Evolutionary conservation across 176 grass and related monocot species (phyloP).

Genomic region (Rhipidocladum racemiflorum): DNA sequence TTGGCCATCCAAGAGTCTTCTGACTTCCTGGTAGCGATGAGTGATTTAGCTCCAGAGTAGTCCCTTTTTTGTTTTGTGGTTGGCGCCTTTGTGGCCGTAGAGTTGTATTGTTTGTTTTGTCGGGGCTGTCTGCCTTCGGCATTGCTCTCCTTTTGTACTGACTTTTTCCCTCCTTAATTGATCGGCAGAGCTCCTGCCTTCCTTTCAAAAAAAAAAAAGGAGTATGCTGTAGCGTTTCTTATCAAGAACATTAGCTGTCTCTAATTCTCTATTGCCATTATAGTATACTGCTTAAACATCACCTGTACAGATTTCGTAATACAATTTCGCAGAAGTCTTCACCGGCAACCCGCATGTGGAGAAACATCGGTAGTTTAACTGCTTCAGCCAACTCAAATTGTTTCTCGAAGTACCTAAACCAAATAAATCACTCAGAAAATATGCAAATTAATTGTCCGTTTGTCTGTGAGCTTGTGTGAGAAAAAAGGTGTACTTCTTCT

Average conservation of each 20-base stretch:
- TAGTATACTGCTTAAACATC: background rate
- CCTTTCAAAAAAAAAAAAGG: too few relatives aligned
- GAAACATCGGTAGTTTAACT: conserved; percentile 93
- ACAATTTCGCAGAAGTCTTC: conserved; percentile 91
- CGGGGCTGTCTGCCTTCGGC: too few relatives aligned
- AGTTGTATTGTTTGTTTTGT: too few relatives aligned
- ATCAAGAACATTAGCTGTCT: background rate
- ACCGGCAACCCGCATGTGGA: conserved; percentile 94
- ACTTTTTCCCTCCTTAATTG: too few relatives aligned
- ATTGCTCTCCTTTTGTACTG: too few relatives aligned
- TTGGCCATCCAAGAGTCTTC: too few relatives aligned
- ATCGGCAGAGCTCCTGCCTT: too few relatives aligned
- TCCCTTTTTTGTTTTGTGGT: too few relatives aligned
- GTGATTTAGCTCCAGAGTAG: too few relatives aligned
- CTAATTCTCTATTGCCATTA: background rate
- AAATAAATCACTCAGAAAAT: conserved; percentile 18
- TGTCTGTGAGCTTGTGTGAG: background rate
- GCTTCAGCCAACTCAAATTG: conserved; percentile 90
- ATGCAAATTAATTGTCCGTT: background rate
- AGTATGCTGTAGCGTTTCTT: background rate
- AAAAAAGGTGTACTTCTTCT: conserved; percentile 65
- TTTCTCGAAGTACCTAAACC: conserved; percentile 86
- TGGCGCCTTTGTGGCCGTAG: too few relatives aligned
- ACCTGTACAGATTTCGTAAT: conserved; percentile 69
- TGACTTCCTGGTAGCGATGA: too few relatives aligned